These are phyloP conservation scores for Calvatia gigantea DNA, from an alignment of 768 basidiomycete species.

Conservation along the genomic window DNA sequence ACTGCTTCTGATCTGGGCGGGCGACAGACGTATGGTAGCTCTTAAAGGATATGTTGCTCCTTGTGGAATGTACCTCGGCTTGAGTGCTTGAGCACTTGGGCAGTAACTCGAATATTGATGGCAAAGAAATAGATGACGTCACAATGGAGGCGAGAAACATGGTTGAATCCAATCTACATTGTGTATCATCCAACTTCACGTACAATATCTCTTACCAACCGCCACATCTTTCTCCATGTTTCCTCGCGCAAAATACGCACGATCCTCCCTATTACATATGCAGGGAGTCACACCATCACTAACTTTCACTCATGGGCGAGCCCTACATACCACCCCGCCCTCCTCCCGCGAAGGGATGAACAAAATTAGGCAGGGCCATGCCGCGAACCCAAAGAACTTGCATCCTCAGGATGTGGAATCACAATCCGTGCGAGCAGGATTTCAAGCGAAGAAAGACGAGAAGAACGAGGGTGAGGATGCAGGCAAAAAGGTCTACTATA, in stretches of 20 bases:
- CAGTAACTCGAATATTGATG: background rate
- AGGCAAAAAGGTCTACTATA: constrained; percentile 10
- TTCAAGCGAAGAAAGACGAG: constrained; percentile 10
- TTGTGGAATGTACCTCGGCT: too few species aligned
- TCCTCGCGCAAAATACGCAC: background rate
- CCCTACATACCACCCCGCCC: background rate
- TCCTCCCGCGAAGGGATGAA: constrained; percentile 9
- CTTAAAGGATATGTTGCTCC: too few species aligned
- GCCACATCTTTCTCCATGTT: background rate
- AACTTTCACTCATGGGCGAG: background rate
- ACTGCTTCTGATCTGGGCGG: constrained; percentile 3
- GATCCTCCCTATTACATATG: background rate
- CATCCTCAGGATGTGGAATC: constrained; percentile 17
- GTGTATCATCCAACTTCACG: too few species aligned
- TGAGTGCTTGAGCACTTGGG: too few species aligned
- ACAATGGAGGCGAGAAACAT: background rate
- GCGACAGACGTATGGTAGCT: too few species aligned
- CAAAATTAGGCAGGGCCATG: constrained; percentile 17
- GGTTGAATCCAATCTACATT: too few species aligned
- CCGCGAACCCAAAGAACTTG: constrained; percentile 15
- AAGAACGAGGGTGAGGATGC: constrained; percentile 17
- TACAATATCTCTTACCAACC: background rate
- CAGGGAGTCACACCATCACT: background rate
- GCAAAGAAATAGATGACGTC: background rate
- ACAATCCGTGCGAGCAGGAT: constrained; percentile 15